Evolutionary conservation across 106 monocot genomes (phyloP).

Genomic region (Apostasia ramifera): DNA sequence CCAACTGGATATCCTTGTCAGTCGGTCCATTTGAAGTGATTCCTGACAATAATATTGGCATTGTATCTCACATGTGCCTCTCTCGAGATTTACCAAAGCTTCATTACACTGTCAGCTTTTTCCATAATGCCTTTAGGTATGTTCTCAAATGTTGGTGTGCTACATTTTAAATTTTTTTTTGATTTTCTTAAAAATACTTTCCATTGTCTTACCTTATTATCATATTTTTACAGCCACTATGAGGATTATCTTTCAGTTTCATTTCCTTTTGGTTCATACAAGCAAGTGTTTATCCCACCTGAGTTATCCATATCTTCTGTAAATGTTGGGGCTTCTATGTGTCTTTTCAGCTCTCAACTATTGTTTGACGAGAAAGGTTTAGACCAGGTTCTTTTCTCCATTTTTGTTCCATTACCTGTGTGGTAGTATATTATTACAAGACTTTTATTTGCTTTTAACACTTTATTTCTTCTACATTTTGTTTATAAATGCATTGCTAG

Average conservation of each 20-base stretch:
- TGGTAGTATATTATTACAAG: neutral
- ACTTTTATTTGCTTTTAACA: too few relatives aligned
- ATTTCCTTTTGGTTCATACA: constrained; percentile 96
- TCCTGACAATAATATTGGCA: constrained; percentile 64
- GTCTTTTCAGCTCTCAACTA: constrained; percentile 75
- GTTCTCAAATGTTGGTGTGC: neutral
- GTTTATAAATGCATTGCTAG: too few relatives aligned
- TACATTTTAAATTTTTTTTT: neutral
- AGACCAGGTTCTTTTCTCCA: constrained; percentile 62
- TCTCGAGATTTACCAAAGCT: constrained; percentile 55
- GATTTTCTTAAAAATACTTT: neutral
- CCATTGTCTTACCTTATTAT: constrained; percentile 8
- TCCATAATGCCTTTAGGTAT: constrained; percentile 81
- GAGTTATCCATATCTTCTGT: constrained; percentile 54
- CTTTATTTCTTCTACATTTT: too few relatives aligned
- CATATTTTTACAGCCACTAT: constrained; percentile 54
- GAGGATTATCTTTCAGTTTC: constrained; percentile 83
- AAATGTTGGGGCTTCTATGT: constrained; percentile 77
- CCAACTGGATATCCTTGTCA: constrained; percentile 80
- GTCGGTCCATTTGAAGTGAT: constrained; percentile 89
- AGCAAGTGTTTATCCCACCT: constrained; percentile 83
- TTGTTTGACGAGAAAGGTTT: constrained; percentile 87
- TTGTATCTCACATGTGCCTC: constrained; percentile 79
- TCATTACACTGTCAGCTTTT: constrained; percentile 79
- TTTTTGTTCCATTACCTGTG: neutral